Conservation (phyloP, 1,139 yeast species). For the Pneumocystis wakefieldiae region DNA sequence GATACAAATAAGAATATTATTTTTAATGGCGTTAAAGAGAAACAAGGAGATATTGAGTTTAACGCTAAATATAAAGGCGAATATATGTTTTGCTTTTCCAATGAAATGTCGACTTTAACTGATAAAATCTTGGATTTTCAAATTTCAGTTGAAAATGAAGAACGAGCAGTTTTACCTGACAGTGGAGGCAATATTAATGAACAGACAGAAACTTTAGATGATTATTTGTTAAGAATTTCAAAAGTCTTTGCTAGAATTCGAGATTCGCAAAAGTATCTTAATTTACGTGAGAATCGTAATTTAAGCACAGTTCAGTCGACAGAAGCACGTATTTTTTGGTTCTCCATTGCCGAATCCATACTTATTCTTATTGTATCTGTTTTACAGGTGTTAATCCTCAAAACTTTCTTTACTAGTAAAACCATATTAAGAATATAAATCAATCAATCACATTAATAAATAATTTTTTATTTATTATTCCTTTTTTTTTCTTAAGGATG, state of each 20-base stretch:
- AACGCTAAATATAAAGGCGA: slow-evolving; percentile 61
- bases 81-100: slow-evolving; percentile 81
- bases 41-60: slow-evolving; percentile 77
- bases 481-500: too few relatives aligned
- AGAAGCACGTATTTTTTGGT: slow-evolving; percentile 71
- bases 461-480: neutral
- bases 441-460: too few relatives aligned
- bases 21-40: slow-evolving; percentile 46
- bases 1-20: slow-evolving; percentile 52
- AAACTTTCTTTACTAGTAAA: slow-evolving; percentile 51
- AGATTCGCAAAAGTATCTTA: slow-evolving; percentile 47
- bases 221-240: slow-evolving; percentile 46
- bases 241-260: slow-evolving; percentile 48
- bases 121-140: slow-evolving; percentile 86
- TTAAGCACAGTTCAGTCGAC: slow-evolving; percentile 84
- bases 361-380: slow-evolving; percentile 77
- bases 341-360: slow-evolving; percentile 64
- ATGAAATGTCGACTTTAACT: slow-evolving; percentile 73
- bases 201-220: slow-evolving; percentile 29
- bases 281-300: slow-evolving; percentile 83
- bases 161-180: slow-evolving; percentile 50
- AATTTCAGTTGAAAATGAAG: slow-evolving; percentile 38
- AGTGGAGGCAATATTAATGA: slow-evolving; percentile 40
- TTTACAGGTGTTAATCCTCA: slow-evolving; percentile 70
- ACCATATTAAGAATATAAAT: neutral